Evolutionary conservation across 2,329 filamentous ascomycete genomes (phyloP).

Genomic region (Aaosphaeria pasadenensis): DNA sequence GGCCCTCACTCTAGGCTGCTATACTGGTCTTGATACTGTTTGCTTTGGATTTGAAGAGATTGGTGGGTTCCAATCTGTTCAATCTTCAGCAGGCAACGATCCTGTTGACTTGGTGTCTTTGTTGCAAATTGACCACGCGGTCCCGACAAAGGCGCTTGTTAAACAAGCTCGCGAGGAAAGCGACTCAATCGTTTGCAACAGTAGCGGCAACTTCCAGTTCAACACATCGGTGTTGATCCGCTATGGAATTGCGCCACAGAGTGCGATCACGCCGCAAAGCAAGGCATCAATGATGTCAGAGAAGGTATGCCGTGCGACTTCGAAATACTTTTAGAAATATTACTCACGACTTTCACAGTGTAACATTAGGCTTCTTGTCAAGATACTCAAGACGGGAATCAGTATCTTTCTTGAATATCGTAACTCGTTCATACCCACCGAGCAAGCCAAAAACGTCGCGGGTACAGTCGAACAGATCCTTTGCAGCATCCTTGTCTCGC

Average conservation of each 20-base stretch:
- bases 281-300: slow-evolving; percentile 10
- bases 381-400: slow-evolving; percentile 16
- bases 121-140: slow-evolving; percentile 6
- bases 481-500: slow-evolving; percentile 6
- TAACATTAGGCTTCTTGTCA: slow-evolving; percentile 17
- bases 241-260: slow-evolving; percentile 2
- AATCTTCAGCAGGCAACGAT: background rate
- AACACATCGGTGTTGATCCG: slow-evolving; percentile 17
- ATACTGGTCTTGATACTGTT: slow-evolving; percentile 29
- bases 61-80: slow-evolving; percentile 2
- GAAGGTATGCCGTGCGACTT: slow-evolving; percentile 4
- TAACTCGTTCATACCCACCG: slow-evolving; percentile 16
- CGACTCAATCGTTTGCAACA: background rate
- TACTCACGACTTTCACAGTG: slow-evolving; percentile 7
- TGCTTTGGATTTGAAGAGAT: slow-evolving; percentile 41
- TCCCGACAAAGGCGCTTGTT: slow-evolving; percentile 8
- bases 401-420: slow-evolving; percentile 20
- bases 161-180: slow-evolving; percentile 1
- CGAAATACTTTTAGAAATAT: background rate
- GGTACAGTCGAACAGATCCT: slow-evolving; percentile 17
- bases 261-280: background rate
- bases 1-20: slow-evolving; percentile 29
- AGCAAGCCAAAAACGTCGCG: slow-evolving; percentile 23
- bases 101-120: slow-evolving; percentile 1
- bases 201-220: slow-evolving; percentile 2